Base-by-base conservation (phyloP, 345 rosid genomes). In the Citrus trifoliata region DNA sequence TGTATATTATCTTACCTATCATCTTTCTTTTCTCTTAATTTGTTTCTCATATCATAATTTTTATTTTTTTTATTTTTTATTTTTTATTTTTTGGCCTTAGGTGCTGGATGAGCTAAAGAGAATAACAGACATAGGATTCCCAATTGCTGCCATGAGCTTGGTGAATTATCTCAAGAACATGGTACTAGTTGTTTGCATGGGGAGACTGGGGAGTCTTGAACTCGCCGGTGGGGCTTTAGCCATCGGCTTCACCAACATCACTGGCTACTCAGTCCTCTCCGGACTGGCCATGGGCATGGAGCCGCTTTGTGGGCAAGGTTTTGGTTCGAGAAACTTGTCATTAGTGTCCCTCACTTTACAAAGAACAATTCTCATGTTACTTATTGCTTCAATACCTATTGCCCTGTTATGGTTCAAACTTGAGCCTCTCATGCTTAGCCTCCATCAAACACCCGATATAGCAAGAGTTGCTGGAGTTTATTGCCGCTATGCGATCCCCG, bases 281-380 rank as follows among this genome's bases (percentile, higher is more conserved):
- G 99, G 99, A 46, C 83, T 95, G 5, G 97, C 99, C 38, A 86
- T 83, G 85, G 98, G 99, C 51, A 93, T 95, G 98, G 99, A 95
- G 79, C 93, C 98, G 19, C 82, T 95, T 7, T 93, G 98, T 22
- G 86, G 97, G 76, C 99, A 95, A 81, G 95, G 97, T 62, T 84
- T 90, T 40, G 99, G 99, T 27, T 93, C 98, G 7, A 89, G 80
- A 60, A 92, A 93, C 77, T 69, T 75, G 21, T 76, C 83, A 10
- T 73, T 91, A 6, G 96, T 93, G 30, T 78, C 81, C 37, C 87
- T 77, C 4, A 89, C 92, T 32, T 84, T 93, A 53, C 84, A 76
- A 67, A 87, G 91, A 87, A 92, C 98, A 24, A 88, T 92, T 61
- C 56, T 88, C 24, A 85, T 93, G 92, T 79, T 93, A 35, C 82